Base-by-base conservation (phyloP, 768 basidiomycete genomes). In the Phanerochaete sordida region DNA sequence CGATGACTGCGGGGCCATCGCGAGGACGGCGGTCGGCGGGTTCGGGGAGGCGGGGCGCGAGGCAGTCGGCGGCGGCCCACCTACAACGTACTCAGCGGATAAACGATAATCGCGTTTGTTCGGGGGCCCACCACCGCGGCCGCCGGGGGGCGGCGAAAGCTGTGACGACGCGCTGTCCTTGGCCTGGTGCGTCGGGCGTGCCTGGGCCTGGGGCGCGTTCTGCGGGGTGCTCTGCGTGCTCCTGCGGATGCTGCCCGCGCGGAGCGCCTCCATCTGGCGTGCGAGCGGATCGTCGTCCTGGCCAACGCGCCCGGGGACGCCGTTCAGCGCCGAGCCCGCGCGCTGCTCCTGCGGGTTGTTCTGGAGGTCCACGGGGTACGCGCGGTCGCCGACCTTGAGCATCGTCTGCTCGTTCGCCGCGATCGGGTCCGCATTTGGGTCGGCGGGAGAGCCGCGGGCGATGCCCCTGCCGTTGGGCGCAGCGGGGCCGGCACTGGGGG, bases 21-120 rank as follows among this genome's bases (percentile, higher is more conserved):
- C 91, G 69, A 94, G 84, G 8, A 80, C 88, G 1, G 90, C 84
- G n/a, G 79, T 86, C 3, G 88, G 88, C 3, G 77, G 76, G 24
- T 84, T 86, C 1, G 93, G 93, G 0, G 93, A 92, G 3, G 82
- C 66, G 0, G 95, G 82, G 30, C 92, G 85, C 5, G 91, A 92
- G 0, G 78, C 69, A n/a, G 62, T 64, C 6, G 50, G 16, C 0
- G 93, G 93, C 64, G 90, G 88, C 0, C 79, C 71, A 19, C 92
- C 93, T n/a, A 95, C 90, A 30, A 95, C 81, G 43, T 85, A 64
- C 59, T 94, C 86, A 0, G 90, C 93, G 21, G 86, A 87, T 56
- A 84, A 84, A 52, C 86, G 81, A 66, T 91, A 93, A 71, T 93
- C 90, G 19, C 65, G 60, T 30, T 65, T 63, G n/a, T 37, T 54